phyloP scores from a whole-genome alignment of 768 basidiomycete genomes.

The Lentinula sp. region DNA sequence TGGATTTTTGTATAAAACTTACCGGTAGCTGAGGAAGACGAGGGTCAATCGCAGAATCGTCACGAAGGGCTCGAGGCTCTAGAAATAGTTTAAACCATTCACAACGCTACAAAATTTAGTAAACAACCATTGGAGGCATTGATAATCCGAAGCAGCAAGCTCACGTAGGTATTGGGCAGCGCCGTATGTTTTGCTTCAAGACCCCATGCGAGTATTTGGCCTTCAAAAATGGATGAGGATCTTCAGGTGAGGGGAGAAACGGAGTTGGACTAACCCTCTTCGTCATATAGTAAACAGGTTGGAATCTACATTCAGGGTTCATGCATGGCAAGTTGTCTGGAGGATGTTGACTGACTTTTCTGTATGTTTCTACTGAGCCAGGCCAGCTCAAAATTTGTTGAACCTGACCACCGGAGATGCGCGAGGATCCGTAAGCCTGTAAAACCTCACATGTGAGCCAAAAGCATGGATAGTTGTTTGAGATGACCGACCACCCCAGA shows the following conservation, averaged over 20 bases:
- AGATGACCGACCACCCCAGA: slow-evolving; percentile 68
- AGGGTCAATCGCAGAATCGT: slow-evolving; percentile 64
- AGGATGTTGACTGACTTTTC: slow-evolving; percentile 44
- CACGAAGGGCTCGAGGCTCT: slow-evolving; percentile 74
- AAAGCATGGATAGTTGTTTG: not conserved
- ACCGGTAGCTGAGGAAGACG: slow-evolving; percentile 78
- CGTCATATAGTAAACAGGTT: slow-evolving; percentile 80
- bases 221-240: slow-evolving; percentile 17
- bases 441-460: slow-evolving; percentile 5
- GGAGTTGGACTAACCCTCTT: slow-evolving; percentile 14
- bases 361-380: slow-evolving; percentile 78
- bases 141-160: not conserved
- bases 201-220: slow-evolving; percentile 78
- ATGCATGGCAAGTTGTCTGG: slow-evolving; percentile 5
- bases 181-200: slow-evolving; percentile 78
- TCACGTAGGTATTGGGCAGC: slow-evolving; percentile 47
- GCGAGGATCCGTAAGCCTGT: slow-evolving; percentile 82
- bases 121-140: not conserved
- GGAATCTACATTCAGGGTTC: slow-evolving; percentile 39
- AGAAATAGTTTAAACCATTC: slow-evolving; percentile 83
- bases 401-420: slow-evolving; percentile 70
- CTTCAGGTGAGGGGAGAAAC: not conserved
- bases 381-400: slow-evolving; percentile 88
- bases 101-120: slow-evolving; percentile 21
- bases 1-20: slow-evolving; percentile 19